Conservation (phyloP, 768 basidiomycete genomes). For the Boletellus emodensis region DNA sequence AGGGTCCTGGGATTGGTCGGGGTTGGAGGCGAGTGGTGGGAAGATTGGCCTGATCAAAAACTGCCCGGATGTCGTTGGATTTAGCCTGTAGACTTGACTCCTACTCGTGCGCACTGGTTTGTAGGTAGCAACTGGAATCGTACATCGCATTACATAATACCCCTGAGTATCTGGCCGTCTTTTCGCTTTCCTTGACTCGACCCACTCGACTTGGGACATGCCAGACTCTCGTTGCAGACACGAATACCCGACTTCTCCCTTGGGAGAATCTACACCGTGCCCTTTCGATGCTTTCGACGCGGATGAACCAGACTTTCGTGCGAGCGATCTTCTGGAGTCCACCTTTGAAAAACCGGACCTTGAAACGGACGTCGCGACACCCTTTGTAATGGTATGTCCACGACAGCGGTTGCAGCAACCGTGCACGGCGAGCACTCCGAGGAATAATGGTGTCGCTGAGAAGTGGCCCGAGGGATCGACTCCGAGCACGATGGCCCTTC, state of each 20-base stretch:
- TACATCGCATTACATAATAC: background rate
- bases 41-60: constrained; percentile 33
- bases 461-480: background rate
- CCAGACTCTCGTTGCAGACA: constrained; percentile 1
- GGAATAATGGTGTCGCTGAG: background rate
- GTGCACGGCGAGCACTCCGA: constrained; percentile 3
- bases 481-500: constrained; percentile 10
- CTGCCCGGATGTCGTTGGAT: constrained; percentile 31
- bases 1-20: constrained; percentile 53
- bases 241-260: background rate
- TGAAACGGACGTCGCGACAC: background rate
- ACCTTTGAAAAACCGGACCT: background rate
- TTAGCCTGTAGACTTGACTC: constrained; percentile 22
- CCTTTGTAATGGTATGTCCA: background rate
- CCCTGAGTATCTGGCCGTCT: background rate
- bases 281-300: background rate
- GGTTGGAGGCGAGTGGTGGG: constrained; percentile 44
- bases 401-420: background rate
- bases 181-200: no score
- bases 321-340: background rate
- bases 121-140: background rate
- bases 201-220: background rate
- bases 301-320: background rate
- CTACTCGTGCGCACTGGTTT: no score
- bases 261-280: background rate